Evolutionary conservation across 78 protist species (phyloP).

Genomic region (Reticulomyxa filosa): DNA sequence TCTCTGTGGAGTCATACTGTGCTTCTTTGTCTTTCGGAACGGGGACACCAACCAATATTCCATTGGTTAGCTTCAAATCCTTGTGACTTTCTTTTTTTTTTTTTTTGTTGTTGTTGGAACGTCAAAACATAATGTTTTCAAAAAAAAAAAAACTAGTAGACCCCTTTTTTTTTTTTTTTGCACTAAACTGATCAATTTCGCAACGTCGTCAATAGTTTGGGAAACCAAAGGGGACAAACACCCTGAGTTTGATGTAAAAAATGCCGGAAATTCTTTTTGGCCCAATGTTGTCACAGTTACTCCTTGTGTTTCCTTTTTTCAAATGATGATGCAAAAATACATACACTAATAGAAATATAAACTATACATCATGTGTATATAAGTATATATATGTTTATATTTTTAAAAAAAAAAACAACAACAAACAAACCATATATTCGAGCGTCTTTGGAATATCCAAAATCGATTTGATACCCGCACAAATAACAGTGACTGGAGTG

Average conservation of each 20-base stretch:
- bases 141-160: too few species aligned
- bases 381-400: not conserved
- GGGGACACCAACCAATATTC: conserved; percentile 19
- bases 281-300: conserved; percentile 44
- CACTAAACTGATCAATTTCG: not conserved
- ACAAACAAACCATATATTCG: conserved; percentile 8
- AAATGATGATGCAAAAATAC: not conserved
- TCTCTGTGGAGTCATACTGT: conserved; percentile 9
- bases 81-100: too few species aligned
- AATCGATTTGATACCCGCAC: conserved; percentile 88
- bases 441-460: conserved; percentile 71
- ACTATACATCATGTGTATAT: not conserved
- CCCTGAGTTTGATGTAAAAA: conserved; percentile 31
- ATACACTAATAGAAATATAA: not conserved
- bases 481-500: conserved; percentile 73
- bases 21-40: conserved; percentile 38
- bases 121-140: too few species aligned
- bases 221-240: not conserved
- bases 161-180: too few species aligned
- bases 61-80: not conserved
- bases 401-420: not conserved
- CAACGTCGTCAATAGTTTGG: not conserved
- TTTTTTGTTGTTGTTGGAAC: too few species aligned
- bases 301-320: conserved; percentile 29
- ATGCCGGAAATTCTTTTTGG: conserved; percentile 58